A percentile compares a stretch with the other conserved stretches of the same genome.
Conservation (phyloP, 164 flowering plant species). For the Houttuynia cordata region DNA sequence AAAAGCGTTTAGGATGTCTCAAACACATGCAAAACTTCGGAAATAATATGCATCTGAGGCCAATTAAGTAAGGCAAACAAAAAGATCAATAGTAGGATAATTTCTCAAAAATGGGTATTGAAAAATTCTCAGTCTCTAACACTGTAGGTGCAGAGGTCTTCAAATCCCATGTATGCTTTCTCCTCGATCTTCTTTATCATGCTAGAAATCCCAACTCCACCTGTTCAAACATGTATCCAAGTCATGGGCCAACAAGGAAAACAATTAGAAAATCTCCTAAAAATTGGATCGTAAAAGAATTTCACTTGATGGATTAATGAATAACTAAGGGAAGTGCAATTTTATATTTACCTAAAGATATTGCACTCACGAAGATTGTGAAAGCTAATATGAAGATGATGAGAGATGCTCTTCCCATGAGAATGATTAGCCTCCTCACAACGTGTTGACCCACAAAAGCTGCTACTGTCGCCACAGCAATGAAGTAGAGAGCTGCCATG, state of each 20-base stretch:
- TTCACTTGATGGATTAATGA: background rate
- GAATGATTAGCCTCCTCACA: slow-evolving; percentile 53
- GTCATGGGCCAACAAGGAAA: background rate
- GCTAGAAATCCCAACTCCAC: slow-evolving; percentile 79
- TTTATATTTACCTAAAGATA: slow-evolving; percentile 63
- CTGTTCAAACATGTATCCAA: slow-evolving; percentile 18
- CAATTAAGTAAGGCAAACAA: background rate
- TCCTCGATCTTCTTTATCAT: slow-evolving; percentile 57
- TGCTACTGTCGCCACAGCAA: slow-evolving; percentile 71
- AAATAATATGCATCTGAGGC: background rate
- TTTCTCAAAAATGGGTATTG: background rate
- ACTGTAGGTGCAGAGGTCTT: slow-evolving; percentile 52
- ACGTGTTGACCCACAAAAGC: slow-evolving; percentile 83
- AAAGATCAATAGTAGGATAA: background rate
- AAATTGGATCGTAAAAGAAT: background rate
- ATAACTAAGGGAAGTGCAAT: background rate
- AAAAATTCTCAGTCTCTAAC: background rate
- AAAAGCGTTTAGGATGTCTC: too few species aligned
- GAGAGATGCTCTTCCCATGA: slow-evolving; percentile 81
- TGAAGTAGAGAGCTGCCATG: slow-evolving; percentile 68
- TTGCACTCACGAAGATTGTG: slow-evolving; percentile 82
- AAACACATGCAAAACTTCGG: background rate
- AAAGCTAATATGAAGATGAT: slow-evolving; percentile 84
- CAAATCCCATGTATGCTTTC: slow-evolving; percentile 89
- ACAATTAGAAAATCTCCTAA: background rate